phyloP scores from a whole-genome alignment of 345 rosid species.

The Hibiscus trionum region DNA sequence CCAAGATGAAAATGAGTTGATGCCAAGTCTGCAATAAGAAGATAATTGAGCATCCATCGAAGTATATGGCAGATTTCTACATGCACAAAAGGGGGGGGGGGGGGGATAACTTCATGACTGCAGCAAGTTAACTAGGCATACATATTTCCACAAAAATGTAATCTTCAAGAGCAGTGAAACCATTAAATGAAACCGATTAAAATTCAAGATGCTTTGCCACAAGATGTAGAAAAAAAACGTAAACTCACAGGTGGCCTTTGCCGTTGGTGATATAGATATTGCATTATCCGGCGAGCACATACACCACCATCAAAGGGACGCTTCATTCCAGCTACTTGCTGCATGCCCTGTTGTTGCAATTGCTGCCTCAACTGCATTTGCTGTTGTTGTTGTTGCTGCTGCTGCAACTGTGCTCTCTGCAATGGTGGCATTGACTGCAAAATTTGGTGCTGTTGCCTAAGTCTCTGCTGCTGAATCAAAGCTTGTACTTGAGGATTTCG shows the following conservation, averaged over 20 bases:
- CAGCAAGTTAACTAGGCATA: background rate
- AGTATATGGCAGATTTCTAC: background rate
- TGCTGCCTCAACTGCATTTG: constrained; percentile 71
- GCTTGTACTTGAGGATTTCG: constrained; percentile 70
- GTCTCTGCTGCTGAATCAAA: constrained; percentile 67
- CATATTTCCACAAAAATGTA: background rate
- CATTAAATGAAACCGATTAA: background rate
- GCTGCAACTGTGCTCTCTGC: constrained; percentile 81
- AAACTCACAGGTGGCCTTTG: constrained; percentile 76
- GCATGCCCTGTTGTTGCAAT: constrained; percentile 75
- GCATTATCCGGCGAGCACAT: constrained; percentile 93
- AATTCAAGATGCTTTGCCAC: background rate
- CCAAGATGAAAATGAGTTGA: background rate
- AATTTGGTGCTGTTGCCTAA: constrained; percentile 52
- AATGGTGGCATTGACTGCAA: constrained; percentile 76
- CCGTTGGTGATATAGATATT: constrained; percentile 87
- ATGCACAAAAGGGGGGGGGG: background rate
- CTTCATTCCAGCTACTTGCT: constrained; percentile 40
- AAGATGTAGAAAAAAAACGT: background rate
- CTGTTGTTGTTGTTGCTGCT: constrained; percentile 71
- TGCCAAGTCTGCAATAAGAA: background rate
- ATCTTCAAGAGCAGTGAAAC: background rate
- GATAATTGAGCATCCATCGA: background rate
- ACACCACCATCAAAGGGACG: constrained; percentile 69
- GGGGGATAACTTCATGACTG: background rate